Conservation (phyloP, 148 eudicot genomes). For the Gaultheria prostrata region DNA sequence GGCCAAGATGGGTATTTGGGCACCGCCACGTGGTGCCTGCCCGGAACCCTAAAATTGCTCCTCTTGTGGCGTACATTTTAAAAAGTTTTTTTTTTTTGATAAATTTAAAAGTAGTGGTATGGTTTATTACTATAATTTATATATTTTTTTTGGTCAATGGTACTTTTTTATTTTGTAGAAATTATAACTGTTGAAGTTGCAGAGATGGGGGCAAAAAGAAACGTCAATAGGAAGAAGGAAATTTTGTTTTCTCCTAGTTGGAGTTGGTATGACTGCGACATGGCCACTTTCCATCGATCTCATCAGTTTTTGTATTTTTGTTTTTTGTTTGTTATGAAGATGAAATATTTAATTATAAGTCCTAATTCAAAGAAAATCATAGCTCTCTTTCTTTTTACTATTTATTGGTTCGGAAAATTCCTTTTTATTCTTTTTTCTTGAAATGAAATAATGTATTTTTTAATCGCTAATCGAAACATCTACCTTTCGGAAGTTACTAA, state of each 20-base stretch:
- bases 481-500: not conserved
- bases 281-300: not conserved
- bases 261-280: slow-evolving; percentile 16
- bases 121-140: no score
- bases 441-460: not conserved
- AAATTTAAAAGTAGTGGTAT: no score
- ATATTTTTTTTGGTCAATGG: not conserved
- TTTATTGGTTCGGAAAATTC: not conserved
- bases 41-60: no score
- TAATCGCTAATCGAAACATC: not conserved
- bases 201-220: not conserved
- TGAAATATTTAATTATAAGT: no score
- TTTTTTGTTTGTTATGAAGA: no score
- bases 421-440: slow-evolving; percentile 1
- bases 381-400: no score
- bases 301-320: not conserved
- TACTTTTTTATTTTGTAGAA: not conserved
- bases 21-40: no score
- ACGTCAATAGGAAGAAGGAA: slow-evolving; percentile 16
- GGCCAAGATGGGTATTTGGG: no score
- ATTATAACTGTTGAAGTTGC: not conserved
- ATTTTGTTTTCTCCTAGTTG: not conserved
- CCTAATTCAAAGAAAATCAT: no score
- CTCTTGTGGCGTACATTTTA: no score
- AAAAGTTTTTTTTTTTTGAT: not conserved